Evolutionary conservation across 495 filamentous ascomycete species (phyloP).

Genomic region (Trichodelitschia bisporula): DNA sequence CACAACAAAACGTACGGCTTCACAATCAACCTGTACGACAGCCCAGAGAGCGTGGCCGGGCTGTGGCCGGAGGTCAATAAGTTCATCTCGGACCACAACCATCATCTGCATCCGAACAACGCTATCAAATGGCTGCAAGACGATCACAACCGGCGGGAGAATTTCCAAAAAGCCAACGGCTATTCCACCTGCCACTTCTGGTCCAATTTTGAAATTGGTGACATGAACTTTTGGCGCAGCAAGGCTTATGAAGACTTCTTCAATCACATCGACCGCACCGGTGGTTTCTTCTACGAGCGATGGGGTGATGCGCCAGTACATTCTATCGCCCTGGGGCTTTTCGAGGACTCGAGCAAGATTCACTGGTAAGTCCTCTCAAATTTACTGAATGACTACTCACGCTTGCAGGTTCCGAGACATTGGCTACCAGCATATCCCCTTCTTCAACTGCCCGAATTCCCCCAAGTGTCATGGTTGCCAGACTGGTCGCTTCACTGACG

Average conservation of each 20-base stretch:
- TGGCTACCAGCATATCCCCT: slow-evolving; percentile 94
- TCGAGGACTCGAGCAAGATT: slow-evolving; percentile 72
- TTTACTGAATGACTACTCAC: slow-evolving; percentile 2
- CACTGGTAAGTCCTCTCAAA: slow-evolving; percentile 50
- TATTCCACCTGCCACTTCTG: slow-evolving; percentile 99
- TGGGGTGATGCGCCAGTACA: slow-evolving; percentile 99
- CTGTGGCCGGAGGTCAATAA: slow-evolving; percentile 90
- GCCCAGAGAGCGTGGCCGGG: slow-evolving; percentile 54
- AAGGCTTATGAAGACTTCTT: slow-evolving; percentile 88
- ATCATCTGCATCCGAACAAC: slow-evolving; percentile 60
- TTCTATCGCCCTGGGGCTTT: slow-evolving; percentile 78
- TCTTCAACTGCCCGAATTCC: slow-evolving; percentile 94
- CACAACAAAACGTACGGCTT: slow-evolving; percentile 97
- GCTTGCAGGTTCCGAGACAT: slow-evolving; percentile 84
- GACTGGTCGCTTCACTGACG: slow-evolving; percentile 67
- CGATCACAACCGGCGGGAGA: slow-evolving; percentile 45
- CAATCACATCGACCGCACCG: slow-evolving; percentile 76
- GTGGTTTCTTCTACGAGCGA: slow-evolving; percentile 96
- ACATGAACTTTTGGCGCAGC: slow-evolving; percentile 85
- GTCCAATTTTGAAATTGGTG: slow-evolving; percentile 96
- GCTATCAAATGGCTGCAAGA: slow-evolving; percentile 77
- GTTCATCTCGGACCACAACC: slow-evolving; percentile 59
- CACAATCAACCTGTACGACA: slow-evolving; percentile 93
- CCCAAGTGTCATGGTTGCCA: slow-evolving; percentile 82
- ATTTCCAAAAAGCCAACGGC: slow-evolving; percentile 56